Evolutionary conservation across 768 basidiomycete species (phyloP).

Genomic region (Pholiota microspora): DNA sequence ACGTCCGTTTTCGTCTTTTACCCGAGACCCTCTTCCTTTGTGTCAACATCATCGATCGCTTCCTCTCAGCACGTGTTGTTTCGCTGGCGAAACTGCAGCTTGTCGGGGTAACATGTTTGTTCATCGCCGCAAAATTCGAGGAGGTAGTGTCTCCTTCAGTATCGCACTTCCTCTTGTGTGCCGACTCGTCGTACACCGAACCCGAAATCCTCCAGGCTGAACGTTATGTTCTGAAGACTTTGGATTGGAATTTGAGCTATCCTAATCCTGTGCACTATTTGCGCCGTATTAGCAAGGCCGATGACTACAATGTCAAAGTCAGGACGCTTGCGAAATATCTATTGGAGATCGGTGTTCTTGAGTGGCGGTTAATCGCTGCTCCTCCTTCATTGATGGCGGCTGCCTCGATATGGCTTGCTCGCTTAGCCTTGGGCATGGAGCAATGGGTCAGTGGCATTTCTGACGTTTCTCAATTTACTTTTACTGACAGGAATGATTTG

Average conservation of each 20-base stretch:
- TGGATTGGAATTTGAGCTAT: slow-evolving; percentile 91
- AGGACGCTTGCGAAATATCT: slow-evolving; percentile 93
- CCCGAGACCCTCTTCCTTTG: slow-evolving; percentile 95
- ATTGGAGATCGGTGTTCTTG: slow-evolving; percentile 86
- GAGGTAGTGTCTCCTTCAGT: slow-evolving; percentile 93
- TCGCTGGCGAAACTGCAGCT: slow-evolving; percentile 94
- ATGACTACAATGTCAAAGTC: slow-evolving; percentile 90
- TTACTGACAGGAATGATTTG: not conserved
- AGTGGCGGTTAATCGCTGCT: slow-evolving; percentile 79
- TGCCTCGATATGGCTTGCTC: slow-evolving; percentile 86
- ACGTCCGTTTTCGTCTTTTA: slow-evolving; percentile 86
- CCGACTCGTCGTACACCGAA: slow-evolving; percentile 85
- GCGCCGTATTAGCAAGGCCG: slow-evolving; percentile 91
- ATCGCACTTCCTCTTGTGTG: slow-evolving; percentile 83
- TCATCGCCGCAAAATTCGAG: slow-evolving; percentile 94
- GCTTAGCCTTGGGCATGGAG: slow-evolving; percentile 75
- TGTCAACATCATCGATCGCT: slow-evolving; percentile 89
- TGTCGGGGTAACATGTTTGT: slow-evolving; percentile 91
- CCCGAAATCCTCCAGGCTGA: slow-evolving; percentile 68
- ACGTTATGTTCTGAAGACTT: slow-evolving; percentile 87
- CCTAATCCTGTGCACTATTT: slow-evolving; percentile 95
- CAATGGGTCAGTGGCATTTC: slow-evolving; percentile 76
- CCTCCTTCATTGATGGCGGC: slow-evolving; percentile 89
- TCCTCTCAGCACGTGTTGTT: slow-evolving; percentile 73
- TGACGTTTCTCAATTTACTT: slow-evolving; percentile 1